Evolutionary conservation across 345 rosid species (phyloP), one percentile per base, ranked within the genome.

Genomic region (Mangifera indica): DNA sequence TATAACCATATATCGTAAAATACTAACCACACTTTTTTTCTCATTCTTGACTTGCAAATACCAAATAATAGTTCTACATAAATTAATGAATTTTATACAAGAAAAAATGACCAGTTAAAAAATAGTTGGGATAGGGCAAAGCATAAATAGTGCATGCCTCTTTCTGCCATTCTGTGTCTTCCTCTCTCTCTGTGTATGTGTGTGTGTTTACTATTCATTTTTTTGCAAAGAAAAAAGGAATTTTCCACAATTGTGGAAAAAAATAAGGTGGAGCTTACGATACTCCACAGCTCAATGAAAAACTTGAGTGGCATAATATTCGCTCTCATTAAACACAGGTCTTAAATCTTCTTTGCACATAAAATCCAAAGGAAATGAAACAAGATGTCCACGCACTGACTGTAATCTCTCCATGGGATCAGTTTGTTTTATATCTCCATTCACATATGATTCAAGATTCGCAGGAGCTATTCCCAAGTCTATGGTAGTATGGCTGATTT

Each of bases 291-390:
- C 68, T 87, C 72, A 95, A 74, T 95, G 87, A 70, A 95, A 95
- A 83, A 95, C 98, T 76, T 92, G 98, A 73, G 97, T 86, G 18
- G 99, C 99, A 74, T 95, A 95, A 78, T 86, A 95, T 80, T 92
- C 98, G 68, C 99, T 95, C 86, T 95, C 98, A 40, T 89, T 95
- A 71, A 92, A 95, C 46, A 91, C 89, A 0, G 97, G 99, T 84
- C 99, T 89, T 67, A 95, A 81, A 80, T 95, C 99, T 85, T 95
- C 99, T 74, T 74, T 79, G 85, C 88, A 79, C 99, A 92, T 89
- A 83, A 95, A 95, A 75, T 91, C 98, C 85, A 95, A 70, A 11
- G 98, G 99, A 81, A 87, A 91, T 12, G 96, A 87, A 82, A 95
- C 99, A 14, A 95, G 98, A 72, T 95, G 97, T 66, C 98, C 99